Percentiles rank a stretch among this genome's conserved stretches.
Conservation (phyloP, 169 alveolate species). For the Plasmodium coatneyi region DNA sequence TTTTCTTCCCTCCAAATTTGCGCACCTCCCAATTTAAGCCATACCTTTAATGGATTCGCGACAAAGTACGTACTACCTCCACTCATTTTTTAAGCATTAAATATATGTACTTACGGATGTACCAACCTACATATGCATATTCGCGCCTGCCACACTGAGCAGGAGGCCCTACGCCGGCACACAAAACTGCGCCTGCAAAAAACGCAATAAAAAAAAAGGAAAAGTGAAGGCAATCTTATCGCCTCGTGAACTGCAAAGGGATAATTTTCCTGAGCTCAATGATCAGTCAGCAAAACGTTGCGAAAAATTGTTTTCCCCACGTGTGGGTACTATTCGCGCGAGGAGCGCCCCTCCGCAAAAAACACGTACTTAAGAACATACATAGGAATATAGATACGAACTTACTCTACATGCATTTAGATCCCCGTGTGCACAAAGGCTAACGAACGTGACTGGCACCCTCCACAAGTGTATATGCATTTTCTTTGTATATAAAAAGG, state of each 20-base stretch:
- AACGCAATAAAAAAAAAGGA: neutral
- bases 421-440: neutral
- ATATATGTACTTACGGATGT: neutral
- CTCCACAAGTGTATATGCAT: neutral
- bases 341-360: neutral
- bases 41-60: neutral
- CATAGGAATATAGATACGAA: neutral
- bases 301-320: neutral
- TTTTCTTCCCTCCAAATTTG: neutral
- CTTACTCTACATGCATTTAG: neutral
- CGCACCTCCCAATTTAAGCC: neutral
- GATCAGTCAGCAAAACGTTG: neutral
- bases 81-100: neutral
- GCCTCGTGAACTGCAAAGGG: neutral
- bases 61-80: neutral
- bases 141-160: neutral
- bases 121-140: neutral
- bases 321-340: neutral
- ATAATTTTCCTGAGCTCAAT: neutral
- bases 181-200: neutral
- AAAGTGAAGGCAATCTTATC: neutral
- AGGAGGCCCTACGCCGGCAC: neutral
- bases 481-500: neutral
- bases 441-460: neutral
- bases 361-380: neutral